Evolutionary conservation across 2,329 filamentous ascomycete species (phyloP), one percentile per base, ranked within the genome.

Genomic region (Bipolaris oryzae): DNA sequence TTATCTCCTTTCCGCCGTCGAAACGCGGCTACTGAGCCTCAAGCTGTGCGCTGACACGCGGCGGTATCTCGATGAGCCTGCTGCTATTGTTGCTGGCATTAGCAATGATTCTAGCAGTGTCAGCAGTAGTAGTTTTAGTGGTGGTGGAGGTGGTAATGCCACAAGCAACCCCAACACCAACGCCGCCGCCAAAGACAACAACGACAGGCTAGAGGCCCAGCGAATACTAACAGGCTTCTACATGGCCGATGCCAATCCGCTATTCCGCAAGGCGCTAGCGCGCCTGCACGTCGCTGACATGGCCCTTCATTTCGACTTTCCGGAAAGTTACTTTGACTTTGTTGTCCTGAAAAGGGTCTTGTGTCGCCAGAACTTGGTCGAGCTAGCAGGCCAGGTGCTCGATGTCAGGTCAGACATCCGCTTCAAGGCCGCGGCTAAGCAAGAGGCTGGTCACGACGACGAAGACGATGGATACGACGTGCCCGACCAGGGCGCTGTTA

Each of bases 331-430:
- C 34, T 73, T 69, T 55, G 57, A 67, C 10, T 63, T 63, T 10
- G 39, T 39, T 1, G 50, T 73, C 0, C 48, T 51, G 7, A 61
- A 60, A 33, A 39, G 34, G 1, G 54, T 62, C 10, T 53, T 74
- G 33, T 47, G 55, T 25, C 58, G 46, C 23, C 55, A 62, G 28
- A 61, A 64, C 5, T 56, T 74, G 33, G 54, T 72, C 37, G 53
- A 69, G 25, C 39, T 74, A 20, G 69, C 68, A 1, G 68, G 70
- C 7, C 70, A 73, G 50, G 68, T 73, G 18, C 46, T 74, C 39
- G 64, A 71, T 46, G 68, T 64, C 25, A 65, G 69, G 53, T 69
- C 60, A 23, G 68, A 73, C 50, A 60, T 70, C 7, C 55, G 63
- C 50, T 60, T 73, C 34, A 62, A 63, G 31, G 60, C 57, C 2